Evolutionary conservation across 2,329 filamentous ascomycete genomes (phyloP), one percentile per base, ranked within the genome.

Genomic region (Polytolypa hystricis): DNA sequence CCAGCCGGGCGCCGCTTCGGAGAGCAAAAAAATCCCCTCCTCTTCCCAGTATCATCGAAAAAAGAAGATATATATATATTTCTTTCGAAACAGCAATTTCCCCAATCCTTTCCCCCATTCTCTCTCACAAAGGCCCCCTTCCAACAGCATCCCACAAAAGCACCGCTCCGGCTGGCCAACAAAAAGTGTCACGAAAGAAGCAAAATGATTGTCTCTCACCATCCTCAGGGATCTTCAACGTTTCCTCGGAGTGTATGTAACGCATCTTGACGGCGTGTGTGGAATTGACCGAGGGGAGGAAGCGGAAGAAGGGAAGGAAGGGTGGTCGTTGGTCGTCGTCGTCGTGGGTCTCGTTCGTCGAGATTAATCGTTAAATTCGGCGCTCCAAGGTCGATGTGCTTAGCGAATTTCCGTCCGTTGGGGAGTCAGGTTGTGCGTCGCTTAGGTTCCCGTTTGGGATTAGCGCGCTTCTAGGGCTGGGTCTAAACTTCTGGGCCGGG

Each of bases 211-310:
- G n/a, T n/a, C n/a, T 83, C 84, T 72, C 80, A 94, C 86, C 86
- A 75, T 87, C 84, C 69, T 95, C 85, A 62, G 93, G 91, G 71
- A 98, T 85, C 62, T 80, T 77, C 73, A 98, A 77, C 71, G 77
- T 75, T 80, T 98, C 89, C 74, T 89, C 77, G 64, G 85, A 93
- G 79, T 95, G 86, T 74, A 98, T 94, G 84, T 95, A 96, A 77
- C 84, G 93, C 91, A 96, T 96, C 73, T 84, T 95, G 82, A 72
- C 60, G 60, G 60, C 52, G 53, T 57, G 53, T 56, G 52, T 55
- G 51, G 52, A 48, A 47, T 57, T 41, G 14, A 58, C 56, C 57
- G 59, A 58, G 53, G 57, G 51, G 50, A 49, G 50, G 49, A 52
- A 33, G 35, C 36, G 21, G 32, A 34, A 23, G 29, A 37, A 30